A percentile compares a stretch with the other conserved stretches of the same genome.
These are phyloP conservation scores for Globisporangium carolinianum DNA, from an alignment of 352 stramenopile genomes.

Conservation along the genomic window DNA sequence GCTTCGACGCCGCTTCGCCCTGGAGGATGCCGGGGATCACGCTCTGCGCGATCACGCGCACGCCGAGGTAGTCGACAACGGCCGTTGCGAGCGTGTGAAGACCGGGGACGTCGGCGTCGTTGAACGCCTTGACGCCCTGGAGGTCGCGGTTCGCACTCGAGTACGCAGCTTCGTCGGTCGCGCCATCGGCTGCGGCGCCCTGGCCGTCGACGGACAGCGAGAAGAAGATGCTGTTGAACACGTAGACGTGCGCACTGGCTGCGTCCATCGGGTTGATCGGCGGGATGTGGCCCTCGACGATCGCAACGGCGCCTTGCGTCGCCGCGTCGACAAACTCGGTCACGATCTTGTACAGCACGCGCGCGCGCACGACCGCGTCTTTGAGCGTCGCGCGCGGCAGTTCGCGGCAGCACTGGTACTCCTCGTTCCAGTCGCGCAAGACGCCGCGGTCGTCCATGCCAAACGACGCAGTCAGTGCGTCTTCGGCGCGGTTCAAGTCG, in stretches of 20 bases:
- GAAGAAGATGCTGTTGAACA: conserved; percentile 99
- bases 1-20: conserved; percentile 91
- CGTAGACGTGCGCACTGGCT: conserved; percentile 89
- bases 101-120: conserved; percentile 85
- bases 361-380: conserved; percentile 90
- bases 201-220: conserved; percentile 87
- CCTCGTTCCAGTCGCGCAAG: conserved; percentile 96
- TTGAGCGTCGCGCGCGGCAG: conserved; percentile 68
- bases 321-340: conserved; percentile 94
- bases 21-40: conserved; percentile 95
- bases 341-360: conserved; percentile 93
- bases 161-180: conserved; percentile 74
- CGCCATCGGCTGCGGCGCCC: conserved; percentile 49
- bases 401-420: conserved; percentile 91
- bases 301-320: conserved; percentile 84
- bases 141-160: conserved; percentile 86
- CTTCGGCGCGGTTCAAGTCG: conserved; percentile 83
- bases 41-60: conserved; percentile 93
- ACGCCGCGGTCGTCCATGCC: conserved; percentile 91
- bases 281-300: conserved; percentile 91
- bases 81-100: conserved; percentile 93
- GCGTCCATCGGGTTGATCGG: conserved; percentile 96
- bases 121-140: conserved; percentile 87
- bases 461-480: conserved; percentile 85
- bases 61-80: conserved; percentile 93